Percentiles rank a stretch among this genome's conserved stretches.
Conservation (phyloP, 768 basidiomycete genomes). For the Tricholomella constricta region DNA sequence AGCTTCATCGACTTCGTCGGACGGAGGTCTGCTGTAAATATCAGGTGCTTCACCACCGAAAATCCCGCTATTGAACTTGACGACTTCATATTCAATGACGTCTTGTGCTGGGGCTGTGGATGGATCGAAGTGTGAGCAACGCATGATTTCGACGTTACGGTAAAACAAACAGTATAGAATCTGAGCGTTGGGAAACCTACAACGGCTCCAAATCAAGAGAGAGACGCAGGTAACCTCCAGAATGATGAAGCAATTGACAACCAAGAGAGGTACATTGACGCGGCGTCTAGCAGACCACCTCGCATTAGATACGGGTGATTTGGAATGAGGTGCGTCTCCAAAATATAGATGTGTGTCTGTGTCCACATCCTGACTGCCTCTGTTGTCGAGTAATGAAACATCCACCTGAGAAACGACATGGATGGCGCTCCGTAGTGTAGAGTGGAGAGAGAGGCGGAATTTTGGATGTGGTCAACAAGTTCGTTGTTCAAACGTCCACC, state of each 20-base stretch:
- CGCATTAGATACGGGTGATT: background rate
- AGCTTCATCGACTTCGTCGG: conserved; percentile 11
- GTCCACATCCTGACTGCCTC: no score
- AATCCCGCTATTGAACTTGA: conserved; percentile 12
- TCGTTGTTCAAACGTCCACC: no score
- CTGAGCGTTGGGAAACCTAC: conserved; percentile 7
- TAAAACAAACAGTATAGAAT: conserved; percentile 5
- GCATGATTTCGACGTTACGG: background rate
- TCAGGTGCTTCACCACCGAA: conserved; percentile 7
- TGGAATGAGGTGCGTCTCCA: background rate
- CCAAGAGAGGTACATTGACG: conserved; percentile 7
- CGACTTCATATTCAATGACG: conserved; percentile 10
- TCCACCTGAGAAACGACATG: no score
- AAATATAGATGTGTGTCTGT: no score
- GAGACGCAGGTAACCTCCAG: conserved; percentile 4
- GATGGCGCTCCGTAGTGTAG: no score
- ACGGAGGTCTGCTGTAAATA: conserved; percentile 12
- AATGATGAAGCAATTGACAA: conserved; percentile 1
- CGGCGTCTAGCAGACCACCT: background rate
- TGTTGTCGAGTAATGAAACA: no score
- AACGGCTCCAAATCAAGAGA: background rate
- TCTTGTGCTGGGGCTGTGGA: conserved; percentile 3
- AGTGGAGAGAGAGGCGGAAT: no score
- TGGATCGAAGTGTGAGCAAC: background rate
- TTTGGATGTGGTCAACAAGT: no score